Percentiles rank a stretch among this genome's conserved stretches.
Evolutionary conservation across 148 eudicot species (phyloP).

Genomic region (Fagopyrum esculentum): DNA sequence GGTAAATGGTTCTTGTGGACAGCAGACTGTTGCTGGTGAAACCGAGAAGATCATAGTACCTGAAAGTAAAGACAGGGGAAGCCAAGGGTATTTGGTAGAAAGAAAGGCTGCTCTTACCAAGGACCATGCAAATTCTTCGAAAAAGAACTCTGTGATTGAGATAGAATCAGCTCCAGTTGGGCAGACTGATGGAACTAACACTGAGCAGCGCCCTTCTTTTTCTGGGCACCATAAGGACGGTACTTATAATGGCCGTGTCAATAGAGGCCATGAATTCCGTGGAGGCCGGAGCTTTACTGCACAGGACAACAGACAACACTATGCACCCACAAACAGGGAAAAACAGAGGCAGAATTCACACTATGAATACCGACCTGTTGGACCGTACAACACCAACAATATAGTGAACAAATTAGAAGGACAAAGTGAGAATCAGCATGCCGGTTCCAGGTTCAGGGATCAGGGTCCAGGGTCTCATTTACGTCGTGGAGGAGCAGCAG

Average conservation of each 20-base stretch:
- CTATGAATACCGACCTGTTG: conserved; percentile 82
- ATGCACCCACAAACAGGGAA: conserved; percentile 39
- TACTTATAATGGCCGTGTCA: conserved; percentile 32
- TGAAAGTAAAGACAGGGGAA: conserved; percentile 15
- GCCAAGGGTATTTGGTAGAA: conserved; percentile 18
- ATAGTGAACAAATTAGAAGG: conserved; percentile 39
- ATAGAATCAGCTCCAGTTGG: conserved; percentile 26
- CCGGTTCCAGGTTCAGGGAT: conserved; percentile 47
- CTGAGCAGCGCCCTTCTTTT: conserved; percentile 39
- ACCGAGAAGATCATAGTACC: conserved; percentile 17
- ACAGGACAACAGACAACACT: conserved; percentile 42
- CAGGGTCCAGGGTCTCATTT: conserved; percentile 44
- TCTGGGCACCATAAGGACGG: conserved; percentile 45
- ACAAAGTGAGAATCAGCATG: conserved; percentile 32
- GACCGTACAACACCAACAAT: conserved; percentile 29
- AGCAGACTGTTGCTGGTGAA: conserved; percentile 29
- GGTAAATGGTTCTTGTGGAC: conserved; percentile 30
- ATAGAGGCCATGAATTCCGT: conserved; percentile 46
- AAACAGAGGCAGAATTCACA: conserved; percentile 59
- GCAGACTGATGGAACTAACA: conserved; percentile 18
- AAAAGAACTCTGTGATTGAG: conserved; percentile 23
- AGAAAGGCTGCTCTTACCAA: conserved; percentile 31
- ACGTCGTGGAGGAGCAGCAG: conserved; percentile 64
- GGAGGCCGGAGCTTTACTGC: conserved; percentile 40
- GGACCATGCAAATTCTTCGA: conserved; percentile 32